These are phyloP conservation scores for Polyporus tsugae DNA, from an alignment of 1,284 basidiomycete species.

Conservation along the genomic window DNA sequence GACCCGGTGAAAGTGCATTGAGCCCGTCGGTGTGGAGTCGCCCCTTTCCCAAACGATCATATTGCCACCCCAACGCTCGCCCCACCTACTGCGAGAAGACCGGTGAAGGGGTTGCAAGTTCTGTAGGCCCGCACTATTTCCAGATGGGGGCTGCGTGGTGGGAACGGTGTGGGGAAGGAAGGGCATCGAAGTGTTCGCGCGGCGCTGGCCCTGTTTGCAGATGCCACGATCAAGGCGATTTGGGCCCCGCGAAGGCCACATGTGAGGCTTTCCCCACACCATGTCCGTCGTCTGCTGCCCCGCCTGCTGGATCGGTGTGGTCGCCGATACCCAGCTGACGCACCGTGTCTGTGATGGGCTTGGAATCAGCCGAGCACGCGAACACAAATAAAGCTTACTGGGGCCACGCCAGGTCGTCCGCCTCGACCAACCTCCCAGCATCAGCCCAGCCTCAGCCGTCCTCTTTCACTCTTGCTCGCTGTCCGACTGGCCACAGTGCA, in stretches of 20 bases:
- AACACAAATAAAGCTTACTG: constrained; percentile 23
- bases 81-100: constrained; percentile 1
- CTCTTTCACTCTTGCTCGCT: neutral
- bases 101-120: neutral
- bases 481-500: neutral
- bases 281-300: constrained; percentile 1
- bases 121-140: constrained; percentile 1
- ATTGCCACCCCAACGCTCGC: neutral
- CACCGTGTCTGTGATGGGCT: constrained; percentile 24
- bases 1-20: constrained; percentile 15
- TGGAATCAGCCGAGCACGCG: constrained; percentile 2
- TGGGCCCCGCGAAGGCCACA: constrained; percentile 3
- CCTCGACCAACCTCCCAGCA: constrained; percentile 3
- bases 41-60: constrained; percentile 4
- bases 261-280: constrained; percentile 22
- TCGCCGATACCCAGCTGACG: constrained; percentile 27
- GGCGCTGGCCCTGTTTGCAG: constrained; percentile 9
- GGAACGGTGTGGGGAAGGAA: constrained; percentile 14
- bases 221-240: constrained; percentile 17
- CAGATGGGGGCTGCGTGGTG: constrained; percentile 6
- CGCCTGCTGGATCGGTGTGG: constrained; percentile 15
- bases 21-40: neutral
- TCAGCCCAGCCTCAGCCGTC: neutral
- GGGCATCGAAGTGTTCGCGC: neutral
- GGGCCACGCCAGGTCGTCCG: constrained; percentile 5